Percentiles rank a stretch among this genome's conserved stretches.
phyloP scores from a whole-genome alignment of 495 filamentous ascomycete species.

The Talaromyces ruber region DNA sequence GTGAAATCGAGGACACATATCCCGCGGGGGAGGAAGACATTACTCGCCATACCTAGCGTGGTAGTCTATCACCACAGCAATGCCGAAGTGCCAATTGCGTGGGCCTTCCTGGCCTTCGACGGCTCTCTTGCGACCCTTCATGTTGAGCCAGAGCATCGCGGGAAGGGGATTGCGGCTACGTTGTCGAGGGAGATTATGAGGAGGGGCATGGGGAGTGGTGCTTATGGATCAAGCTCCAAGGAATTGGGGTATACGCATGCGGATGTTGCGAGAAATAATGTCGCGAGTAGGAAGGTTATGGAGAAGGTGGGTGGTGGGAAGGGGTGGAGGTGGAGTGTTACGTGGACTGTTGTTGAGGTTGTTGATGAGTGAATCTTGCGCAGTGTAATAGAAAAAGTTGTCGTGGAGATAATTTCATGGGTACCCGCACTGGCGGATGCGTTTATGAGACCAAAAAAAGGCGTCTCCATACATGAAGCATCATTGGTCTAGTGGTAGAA shows the following conservation, averaged over 20 bases:
- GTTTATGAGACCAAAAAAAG: neutral
- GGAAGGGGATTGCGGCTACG: slow-evolving; percentile 29
- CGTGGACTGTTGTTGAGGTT: slow-evolving; percentile 3
- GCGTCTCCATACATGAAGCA: slow-evolving; percentile 17
- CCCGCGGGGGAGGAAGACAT: slow-evolving; percentile 20
- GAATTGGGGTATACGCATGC: slow-evolving; percentile 31
- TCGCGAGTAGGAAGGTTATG: slow-evolving; percentile 41
- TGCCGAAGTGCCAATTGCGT: slow-evolving; percentile 23
- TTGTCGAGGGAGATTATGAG: slow-evolving; percentile 29
- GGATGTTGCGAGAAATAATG: slow-evolving; percentile 36
- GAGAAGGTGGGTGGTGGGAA: slow-evolving; percentile 37
- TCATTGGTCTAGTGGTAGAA: slow-evolving; percentile 54
- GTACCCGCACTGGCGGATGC: neutral
- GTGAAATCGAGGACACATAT: slow-evolving; percentile 32
- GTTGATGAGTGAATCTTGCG: neutral
- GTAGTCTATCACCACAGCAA: slow-evolving; percentile 18
- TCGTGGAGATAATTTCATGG: neutral
- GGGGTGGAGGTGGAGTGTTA: slow-evolving; percentile 6
- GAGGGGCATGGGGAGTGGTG: slow-evolving; percentile 15
- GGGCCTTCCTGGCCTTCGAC: slow-evolving; percentile 38
- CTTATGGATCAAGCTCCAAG: slow-evolving; percentile 12
- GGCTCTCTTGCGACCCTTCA: slow-evolving; percentile 39
- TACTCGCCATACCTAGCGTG: slow-evolving; percentile 23
- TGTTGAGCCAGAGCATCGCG: slow-evolving; percentile 39
- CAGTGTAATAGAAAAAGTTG: neutral